Evolutionary conservation across 2,329 filamentous ascomycete genomes (phyloP), one percentile per base, ranked within the genome.

Genomic region (Teratosphaeria nubilosa): DNA sequence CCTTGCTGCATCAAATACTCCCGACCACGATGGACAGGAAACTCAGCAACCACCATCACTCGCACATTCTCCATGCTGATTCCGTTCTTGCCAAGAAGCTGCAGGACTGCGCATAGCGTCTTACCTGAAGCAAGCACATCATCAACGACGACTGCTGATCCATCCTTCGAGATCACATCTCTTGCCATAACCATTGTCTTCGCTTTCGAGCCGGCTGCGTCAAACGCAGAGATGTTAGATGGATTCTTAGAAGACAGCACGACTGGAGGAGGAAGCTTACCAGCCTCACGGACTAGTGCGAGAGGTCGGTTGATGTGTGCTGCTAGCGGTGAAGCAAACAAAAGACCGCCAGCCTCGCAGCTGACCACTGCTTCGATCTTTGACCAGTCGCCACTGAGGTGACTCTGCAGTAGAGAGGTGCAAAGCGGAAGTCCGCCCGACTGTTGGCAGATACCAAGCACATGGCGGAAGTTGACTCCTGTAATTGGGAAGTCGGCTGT

Each of bases 291-390:
- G 27, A 30, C 27, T 1, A 30, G 27, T 37, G 32, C 32, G 32
- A 85, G 64, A 1, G 75, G 79, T 10, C 78, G 34, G 45, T 72
- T 58, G 52, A 80, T 64, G 1, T 54, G 66, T 14, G 41, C 41
- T 3, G 80, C 78, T 60, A 86, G 70, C 1, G 78, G 67, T 10
- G 82, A 73, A 1, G 81, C 83, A 70, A 70, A 85, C 58, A 84
- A 58, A 59, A 80, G 80, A 24, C 83, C 81, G 51, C 84, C 83
- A 0, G 75, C 75, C 70, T 86, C 83, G 65, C 81, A 85, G 63
- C 73, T 77, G 1, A 66, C 78, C 6, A 87, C 63, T 1, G 65
- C 73, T 56, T 74, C 68, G 24, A 84, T 62, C 53, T 74, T 69
- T 2, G 62, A 30, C 82, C 80, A 84, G 60, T 78, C 67, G 25